A percentile compares a stretch with the other conserved stretches of the same genome.
Evolutionary conservation across 352 stramenopile species (phyloP).

Genomic region (Phytophthora melonis): DNA sequence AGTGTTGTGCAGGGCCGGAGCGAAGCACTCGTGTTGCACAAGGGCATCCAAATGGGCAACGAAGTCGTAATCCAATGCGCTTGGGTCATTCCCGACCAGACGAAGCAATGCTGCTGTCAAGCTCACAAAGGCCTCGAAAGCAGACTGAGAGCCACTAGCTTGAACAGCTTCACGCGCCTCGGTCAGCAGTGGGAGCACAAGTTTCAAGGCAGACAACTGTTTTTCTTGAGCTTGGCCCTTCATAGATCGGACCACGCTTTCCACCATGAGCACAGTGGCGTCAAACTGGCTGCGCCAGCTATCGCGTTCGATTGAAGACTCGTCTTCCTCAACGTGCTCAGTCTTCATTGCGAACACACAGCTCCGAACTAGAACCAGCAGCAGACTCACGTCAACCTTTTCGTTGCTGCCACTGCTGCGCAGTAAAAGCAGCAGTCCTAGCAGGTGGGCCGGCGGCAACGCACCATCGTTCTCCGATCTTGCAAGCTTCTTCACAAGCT

Average conservation of each 20-base stretch:
- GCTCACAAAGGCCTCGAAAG: constrained; percentile 46
- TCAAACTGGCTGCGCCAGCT: constrained; percentile 13
- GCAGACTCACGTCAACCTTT: constrained; percentile 11
- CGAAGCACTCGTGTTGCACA: constrained; percentile 43
- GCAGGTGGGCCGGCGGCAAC: constrained; percentile 47
- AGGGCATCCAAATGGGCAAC: constrained; percentile 43
- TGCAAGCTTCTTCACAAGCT: constrained; percentile 40
- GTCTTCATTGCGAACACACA: constrained; percentile 24
- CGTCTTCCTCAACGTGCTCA: constrained; percentile 2
- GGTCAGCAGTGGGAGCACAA: constrained; percentile 31
- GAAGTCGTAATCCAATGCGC: constrained; percentile 48
- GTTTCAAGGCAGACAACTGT: constrained; percentile 22
- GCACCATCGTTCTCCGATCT: constrained; percentile 28
- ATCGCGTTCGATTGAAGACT: background rate
- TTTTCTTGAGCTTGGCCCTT: constrained; percentile 25
- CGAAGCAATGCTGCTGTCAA: constrained; percentile 47
- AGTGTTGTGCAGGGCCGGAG: constrained; percentile 30
- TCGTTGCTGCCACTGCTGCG: constrained; percentile 17
- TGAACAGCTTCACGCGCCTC: constrained; percentile 32
- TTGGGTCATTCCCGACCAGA: constrained; percentile 31
- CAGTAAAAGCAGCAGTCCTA: constrained; percentile 49
- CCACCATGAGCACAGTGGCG: constrained; percentile 29
- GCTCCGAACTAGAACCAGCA: constrained; percentile 36
- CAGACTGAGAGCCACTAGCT: constrained; percentile 13
- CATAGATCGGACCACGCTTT: constrained; percentile 19